These are phyloP conservation scores for Sarocladiaceae sp. DNA, from an alignment of 2,329 filamentous ascomycete species.

Conservation along the genomic window DNA sequence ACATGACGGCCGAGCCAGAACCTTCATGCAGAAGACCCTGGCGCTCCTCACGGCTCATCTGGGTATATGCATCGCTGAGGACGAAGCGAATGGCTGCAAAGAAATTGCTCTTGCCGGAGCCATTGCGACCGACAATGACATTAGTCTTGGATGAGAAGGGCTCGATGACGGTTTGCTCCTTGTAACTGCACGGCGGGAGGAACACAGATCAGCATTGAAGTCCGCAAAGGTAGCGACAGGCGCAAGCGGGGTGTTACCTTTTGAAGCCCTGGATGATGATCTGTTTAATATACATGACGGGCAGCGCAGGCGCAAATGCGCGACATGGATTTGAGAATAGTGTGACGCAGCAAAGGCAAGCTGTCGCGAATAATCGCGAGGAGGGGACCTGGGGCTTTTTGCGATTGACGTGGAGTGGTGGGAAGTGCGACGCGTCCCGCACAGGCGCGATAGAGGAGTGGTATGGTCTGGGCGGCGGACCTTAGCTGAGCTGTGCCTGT, in stretches of 20 bases:
- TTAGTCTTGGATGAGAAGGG: constrained; percentile 97
- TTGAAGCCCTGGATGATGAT: constrained; percentile 99
- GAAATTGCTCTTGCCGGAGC: constrained; percentile 99
- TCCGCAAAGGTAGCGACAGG: background rate
- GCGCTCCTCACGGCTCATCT: constrained; percentile 93
- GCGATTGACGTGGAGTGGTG: constrained; percentile 10
- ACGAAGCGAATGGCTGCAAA: constrained; percentile 99
- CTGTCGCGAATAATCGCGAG: constrained; percentile 7
- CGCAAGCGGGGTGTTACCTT: constrained; percentile 55
- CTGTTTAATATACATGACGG: constrained; percentile 95
- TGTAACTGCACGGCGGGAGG: constrained; percentile 65
- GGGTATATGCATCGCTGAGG: constrained; percentile 93
- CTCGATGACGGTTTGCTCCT: constrained; percentile 98
- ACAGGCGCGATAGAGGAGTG: constrained; percentile 11
- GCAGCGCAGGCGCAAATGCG: constrained; percentile 33
- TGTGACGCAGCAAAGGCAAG: background rate
- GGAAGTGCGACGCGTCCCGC: constrained; percentile 12
- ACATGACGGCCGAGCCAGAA: constrained; percentile 96
- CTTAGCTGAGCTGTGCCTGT: background rate
- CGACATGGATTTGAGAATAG: constrained; percentile 26
- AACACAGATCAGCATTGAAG: constrained; percentile 18
- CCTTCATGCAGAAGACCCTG: constrained; percentile 97
- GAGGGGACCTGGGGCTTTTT: constrained; percentile 9
- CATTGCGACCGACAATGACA: constrained; percentile 98
- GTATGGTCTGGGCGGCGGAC: background rate